Conservation (phyloP, 441 rosid species). For the Aquilaria agallochum region DNA sequence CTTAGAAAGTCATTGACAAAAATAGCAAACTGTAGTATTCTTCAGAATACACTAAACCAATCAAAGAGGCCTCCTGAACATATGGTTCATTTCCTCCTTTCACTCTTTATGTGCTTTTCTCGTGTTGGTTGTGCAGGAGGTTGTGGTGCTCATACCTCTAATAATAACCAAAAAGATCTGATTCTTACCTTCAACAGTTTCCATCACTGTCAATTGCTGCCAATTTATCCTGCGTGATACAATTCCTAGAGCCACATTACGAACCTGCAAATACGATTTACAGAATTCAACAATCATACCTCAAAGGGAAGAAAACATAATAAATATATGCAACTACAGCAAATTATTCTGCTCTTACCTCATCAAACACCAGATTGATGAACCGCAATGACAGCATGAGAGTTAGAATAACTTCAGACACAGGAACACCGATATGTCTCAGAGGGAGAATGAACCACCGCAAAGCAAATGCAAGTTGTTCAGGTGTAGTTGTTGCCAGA, state of each 20-base stretch:
- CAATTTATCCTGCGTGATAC: conserved; percentile 92
- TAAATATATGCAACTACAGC: not conserved
- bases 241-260: conserved; percentile 81
- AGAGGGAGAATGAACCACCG: conserved; percentile 87
- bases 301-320: not conserved
- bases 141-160: too few species aligned
- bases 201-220: conserved; percentile 71
- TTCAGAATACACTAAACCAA: not conserved
- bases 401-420: conserved; percentile 81
- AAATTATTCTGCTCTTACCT: conserved; percentile 40
- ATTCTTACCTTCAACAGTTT: conserved; percentile 77
- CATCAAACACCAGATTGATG: conserved; percentile 84
- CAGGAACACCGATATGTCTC: conserved; percentile 71
- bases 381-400: conserved; percentile 91
- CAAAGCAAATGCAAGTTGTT: conserved; percentile 81
- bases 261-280: conserved; percentile 44
- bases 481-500: conserved; percentile 92
- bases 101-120: too few species aligned
- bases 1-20: not conserved
- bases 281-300: not conserved
- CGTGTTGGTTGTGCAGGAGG: too few species aligned
- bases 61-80: not conserved
- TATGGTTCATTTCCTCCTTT: not conserved
- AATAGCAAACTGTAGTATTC: not conserved
- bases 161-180: not conserved